phyloP scores from a whole-genome alignment of 1,284 basidiomycete species.

The Cryptococcus jaspeensis region DNA sequence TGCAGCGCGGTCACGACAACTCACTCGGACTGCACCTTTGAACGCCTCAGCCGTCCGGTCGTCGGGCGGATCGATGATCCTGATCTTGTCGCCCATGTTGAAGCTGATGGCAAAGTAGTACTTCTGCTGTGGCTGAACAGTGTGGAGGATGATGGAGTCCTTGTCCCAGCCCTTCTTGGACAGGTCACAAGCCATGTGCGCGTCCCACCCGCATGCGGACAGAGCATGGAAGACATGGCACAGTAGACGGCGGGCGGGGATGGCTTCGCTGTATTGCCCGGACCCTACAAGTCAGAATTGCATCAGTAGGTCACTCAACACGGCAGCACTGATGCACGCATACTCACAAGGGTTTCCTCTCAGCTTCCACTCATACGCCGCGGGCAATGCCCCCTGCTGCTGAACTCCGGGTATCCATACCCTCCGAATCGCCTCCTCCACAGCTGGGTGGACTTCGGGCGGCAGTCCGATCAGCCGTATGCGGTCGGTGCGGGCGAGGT shows the following conservation, averaged over 20 bases:
- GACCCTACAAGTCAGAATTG: slow-evolving; percentile 22
- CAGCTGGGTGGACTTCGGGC: slow-evolving; percentile 10
- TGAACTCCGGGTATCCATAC: slow-evolving; percentile 39
- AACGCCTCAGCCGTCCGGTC: slow-evolving; percentile 29
- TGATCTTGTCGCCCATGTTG: slow-evolving; percentile 44
- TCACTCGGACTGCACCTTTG: slow-evolving; percentile 29
- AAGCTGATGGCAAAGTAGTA: slow-evolving; percentile 40
- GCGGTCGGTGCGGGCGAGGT: slow-evolving; percentile 25
- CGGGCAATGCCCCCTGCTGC: slow-evolving; percentile 8
- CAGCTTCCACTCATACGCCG: slow-evolving; percentile 40
- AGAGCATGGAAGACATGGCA: slow-evolving; percentile 38
- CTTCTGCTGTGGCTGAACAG: slow-evolving; percentile 28
- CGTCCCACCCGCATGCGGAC: slow-evolving; percentile 35
- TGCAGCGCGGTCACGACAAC: no score
- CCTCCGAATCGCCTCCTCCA: slow-evolving; percentile 28
- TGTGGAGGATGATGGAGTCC: slow-evolving; percentile 40
- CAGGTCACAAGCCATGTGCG: slow-evolving; percentile 31
- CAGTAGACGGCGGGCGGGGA: slow-evolving; percentile 36
- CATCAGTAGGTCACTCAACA: not conserved
- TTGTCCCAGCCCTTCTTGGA: slow-evolving; percentile 42
- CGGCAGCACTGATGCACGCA: not conserved
- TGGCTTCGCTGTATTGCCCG: slow-evolving; percentile 34
- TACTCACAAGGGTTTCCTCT: slow-evolving; percentile 37
- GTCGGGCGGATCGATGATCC: slow-evolving; percentile 44
- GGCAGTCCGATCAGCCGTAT: slow-evolving; percentile 27